Conservation (phyloP, 108 stramenopile genomes). For the Nitzschia inconspicua region DNA sequence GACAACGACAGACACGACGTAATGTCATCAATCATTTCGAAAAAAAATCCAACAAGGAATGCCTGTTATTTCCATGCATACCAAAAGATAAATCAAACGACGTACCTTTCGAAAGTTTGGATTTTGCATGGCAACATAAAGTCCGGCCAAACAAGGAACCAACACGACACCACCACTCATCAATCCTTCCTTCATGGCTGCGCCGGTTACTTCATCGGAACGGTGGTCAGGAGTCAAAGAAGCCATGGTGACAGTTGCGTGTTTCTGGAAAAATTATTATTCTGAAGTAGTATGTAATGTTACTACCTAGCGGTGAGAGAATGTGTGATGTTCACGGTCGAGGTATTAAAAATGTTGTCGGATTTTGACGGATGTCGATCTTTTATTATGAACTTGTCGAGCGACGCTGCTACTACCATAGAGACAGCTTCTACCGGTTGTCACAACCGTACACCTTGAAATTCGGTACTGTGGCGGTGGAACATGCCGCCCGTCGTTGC, state of each 20-base stretch:
- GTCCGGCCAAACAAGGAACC: conserved; percentile 42
- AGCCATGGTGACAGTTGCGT: conserved; percentile 24
- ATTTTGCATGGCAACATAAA: conserved; percentile 30
- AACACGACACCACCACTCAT: conserved; percentile 44
- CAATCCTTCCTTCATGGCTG: conserved; percentile 59
- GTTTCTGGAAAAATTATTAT: no score
- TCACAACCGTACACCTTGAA: no score
- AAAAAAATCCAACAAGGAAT: background rate
- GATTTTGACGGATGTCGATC: no score
- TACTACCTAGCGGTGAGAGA: no score
- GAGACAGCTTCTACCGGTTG: no score
- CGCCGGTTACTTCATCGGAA: conserved; percentile 43
- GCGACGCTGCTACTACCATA: no score
- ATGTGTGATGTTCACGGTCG: no score
- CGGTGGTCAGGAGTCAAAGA: conserved; percentile 36
- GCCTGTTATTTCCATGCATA: background rate
- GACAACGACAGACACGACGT: background rate
- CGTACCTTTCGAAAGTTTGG: conserved; percentile 21
- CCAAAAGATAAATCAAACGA: background rate
- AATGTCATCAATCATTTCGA: background rate
- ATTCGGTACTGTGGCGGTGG: no score
- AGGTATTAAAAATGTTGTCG: no score
- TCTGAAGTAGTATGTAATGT: no score
- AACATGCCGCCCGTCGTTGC: no score
- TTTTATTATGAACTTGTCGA: no score